A percentile compares a stretch with the other conserved stretches of the same genome.
phyloP scores from a whole-genome alignment of 805 yeast genomes.

The Nakazawaea sp. region DNA sequence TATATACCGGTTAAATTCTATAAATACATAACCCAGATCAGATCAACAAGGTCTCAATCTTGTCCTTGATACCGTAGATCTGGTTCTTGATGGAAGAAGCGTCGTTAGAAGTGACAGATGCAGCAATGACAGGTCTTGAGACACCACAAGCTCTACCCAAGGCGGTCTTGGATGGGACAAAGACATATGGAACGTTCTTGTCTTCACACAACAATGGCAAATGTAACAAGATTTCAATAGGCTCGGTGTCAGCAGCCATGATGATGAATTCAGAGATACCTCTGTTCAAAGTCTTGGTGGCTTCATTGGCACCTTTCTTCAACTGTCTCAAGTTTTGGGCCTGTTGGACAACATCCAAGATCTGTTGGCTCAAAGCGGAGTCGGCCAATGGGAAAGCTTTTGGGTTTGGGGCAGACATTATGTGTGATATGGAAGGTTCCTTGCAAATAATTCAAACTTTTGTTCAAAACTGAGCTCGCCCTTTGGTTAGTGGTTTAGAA shows the following conservation, averaged over 20 bases:
- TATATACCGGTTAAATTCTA: slow-evolving; percentile 1
- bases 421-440: slow-evolving; percentile 35
- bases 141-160: slow-evolving; percentile 99
- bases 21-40: slow-evolving; percentile 25
- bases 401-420: slow-evolving; percentile 89
- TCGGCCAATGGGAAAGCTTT: slow-evolving; percentile 99
- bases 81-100: slow-evolving; percentile 96
- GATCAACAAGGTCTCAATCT: slow-evolving; percentile 95
- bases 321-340: slow-evolving; percentile 96
- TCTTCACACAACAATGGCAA: slow-evolving; percentile 98
- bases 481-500: slow-evolving; percentile 12
- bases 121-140: slow-evolving; percentile 98
- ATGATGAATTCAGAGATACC: slow-evolving; percentile 99
- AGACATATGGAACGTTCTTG: slow-evolving; percentile 98
- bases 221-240: slow-evolving; percentile 96
- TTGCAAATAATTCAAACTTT: slow-evolving; percentile 35
- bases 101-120: slow-evolving; percentile 96
- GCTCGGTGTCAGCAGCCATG: slow-evolving; percentile 99
- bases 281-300: slow-evolving; percentile 98
- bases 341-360: slow-evolving; percentile 96
- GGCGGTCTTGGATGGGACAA: slow-evolving; percentile 97
- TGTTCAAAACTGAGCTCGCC: slow-evolving; percentile 28
- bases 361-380: slow-evolving; percentile 90
- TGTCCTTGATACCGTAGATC: slow-evolving; percentile 96
- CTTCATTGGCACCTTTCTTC: slow-evolving; percentile 99